These are phyloP conservation scores for Magnusiomyces starmeri DNA, from an alignment of 1,139 yeast species.

Conservation along the genomic window DNA sequence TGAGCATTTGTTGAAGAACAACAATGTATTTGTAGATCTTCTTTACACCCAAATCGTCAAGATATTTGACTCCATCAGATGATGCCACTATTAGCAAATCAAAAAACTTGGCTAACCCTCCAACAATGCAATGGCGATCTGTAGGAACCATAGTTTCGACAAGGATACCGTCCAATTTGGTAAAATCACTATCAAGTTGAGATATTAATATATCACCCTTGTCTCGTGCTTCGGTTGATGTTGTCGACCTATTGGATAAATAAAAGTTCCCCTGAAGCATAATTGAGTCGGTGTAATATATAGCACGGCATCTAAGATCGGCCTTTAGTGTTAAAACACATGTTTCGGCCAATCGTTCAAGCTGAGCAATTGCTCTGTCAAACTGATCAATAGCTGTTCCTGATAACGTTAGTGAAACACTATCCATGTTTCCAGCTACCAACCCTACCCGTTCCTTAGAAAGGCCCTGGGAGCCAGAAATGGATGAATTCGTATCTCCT, in stretches of 20 bases:
- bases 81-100: conserved; percentile 54
- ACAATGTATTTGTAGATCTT: conserved; percentile 61
- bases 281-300: conserved; percentile 50
- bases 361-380: conserved; percentile 40
- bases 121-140: conserved; percentile 31
- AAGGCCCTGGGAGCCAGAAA: conserved; percentile 12
- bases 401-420: conserved; percentile 21
- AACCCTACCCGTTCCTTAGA: no score
- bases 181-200: conserved; percentile 52
- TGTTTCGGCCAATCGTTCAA: conserved; percentile 43
- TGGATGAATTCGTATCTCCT: conserved; percentile 14
- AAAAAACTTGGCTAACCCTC: conserved; percentile 52
- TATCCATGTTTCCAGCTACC: conserved; percentile 9
- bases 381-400: conserved; percentile 43
- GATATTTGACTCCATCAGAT: conserved; percentile 47
- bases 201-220: conserved; percentile 41
- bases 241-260: conserved; percentile 27
- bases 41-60: conserved; percentile 62
- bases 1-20: conserved; percentile 68
- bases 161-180: conserved; percentile 41
- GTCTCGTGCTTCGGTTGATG: conserved; percentile 60
- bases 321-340: conserved; percentile 55
- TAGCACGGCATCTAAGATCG: conserved; percentile 56
- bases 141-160: conserved; percentile 26
- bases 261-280: conserved; percentile 35